phyloP scores from a whole-genome alignment of 2,329 filamentous ascomycete genomes.

The Botrytis elliptica region DNA sequence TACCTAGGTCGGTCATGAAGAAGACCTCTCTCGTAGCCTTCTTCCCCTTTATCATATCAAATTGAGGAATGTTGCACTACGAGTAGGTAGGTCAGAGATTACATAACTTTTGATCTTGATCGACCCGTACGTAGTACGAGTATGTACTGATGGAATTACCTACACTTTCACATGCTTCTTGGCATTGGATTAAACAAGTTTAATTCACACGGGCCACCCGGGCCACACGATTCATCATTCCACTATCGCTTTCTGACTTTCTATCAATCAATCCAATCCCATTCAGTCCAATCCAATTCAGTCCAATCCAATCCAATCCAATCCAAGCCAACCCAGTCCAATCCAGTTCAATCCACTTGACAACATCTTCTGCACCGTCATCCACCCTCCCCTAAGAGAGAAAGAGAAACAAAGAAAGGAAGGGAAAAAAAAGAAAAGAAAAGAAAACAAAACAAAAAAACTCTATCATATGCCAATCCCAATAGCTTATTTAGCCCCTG shows the following conservation, averaged over 20 bases:
- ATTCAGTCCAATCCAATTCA: neutral
- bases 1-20: neutral
- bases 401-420: neutral
- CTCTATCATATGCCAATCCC: neutral
- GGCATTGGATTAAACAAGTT: neutral
- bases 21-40: neutral
- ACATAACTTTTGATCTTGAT: neutral
- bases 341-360: neutral
- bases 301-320: too few species aligned
- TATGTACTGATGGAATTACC: neutral
- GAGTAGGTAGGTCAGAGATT: neutral
- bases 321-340: too few species aligned
- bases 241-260: neutral
- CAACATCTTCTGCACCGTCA: slow-evolving; percentile 4
- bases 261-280: neutral
- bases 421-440: neutral
- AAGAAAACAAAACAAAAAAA: neutral
- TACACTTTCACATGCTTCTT: slow-evolving; percentile 18
- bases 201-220: neutral
- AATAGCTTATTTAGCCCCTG: neutral
- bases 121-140: too few species aligned
- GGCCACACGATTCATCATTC: neutral
- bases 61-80: neutral
- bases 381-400: neutral
- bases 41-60: neutral